A percentile compares a stretch with the other conserved stretches of the same genome.
Conservation (phyloP, 306 rosid genomes). For the Malus domestica region DNA sequence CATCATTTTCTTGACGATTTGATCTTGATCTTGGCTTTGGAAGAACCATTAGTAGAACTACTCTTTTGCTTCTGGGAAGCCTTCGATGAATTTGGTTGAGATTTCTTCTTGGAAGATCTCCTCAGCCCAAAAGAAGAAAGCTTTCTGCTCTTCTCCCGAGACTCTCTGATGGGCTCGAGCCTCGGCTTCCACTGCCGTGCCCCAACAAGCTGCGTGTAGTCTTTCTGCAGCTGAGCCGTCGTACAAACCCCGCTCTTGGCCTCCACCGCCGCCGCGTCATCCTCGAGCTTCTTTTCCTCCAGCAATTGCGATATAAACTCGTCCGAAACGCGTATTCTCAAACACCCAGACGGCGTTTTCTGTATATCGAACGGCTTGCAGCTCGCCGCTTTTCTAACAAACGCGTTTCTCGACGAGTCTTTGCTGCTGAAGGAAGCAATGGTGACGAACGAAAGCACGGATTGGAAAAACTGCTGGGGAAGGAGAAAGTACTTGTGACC, state of each 20-base stretch:
- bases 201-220: constrained; percentile 28
- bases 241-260: constrained; percentile 19
- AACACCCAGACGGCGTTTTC: constrained; percentile 23
- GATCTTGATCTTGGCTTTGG: constrained; percentile 7
- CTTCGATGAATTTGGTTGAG: background rate
- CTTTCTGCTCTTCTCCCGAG: constrained; percentile 7
- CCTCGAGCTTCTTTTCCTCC: constrained; percentile 7
- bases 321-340: constrained; percentile 34
- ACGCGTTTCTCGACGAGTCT: background rate
- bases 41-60: background rate
- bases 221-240: constrained; percentile 31
- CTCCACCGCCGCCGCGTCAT: background rate
- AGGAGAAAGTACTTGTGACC: constrained; percentile 40
- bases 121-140: constrained; percentile 27
- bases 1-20: constrained; percentile 6
- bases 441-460: constrained; percentile 36
- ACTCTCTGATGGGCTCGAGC: constrained; percentile 32
- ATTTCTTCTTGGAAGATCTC: constrained; percentile 12
- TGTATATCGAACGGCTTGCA: constrained; percentile 29
- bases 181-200: constrained; percentile 32
- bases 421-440: constrained; percentile 21
- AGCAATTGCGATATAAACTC: constrained; percentile 33
- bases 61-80: background rate
- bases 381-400: constrained; percentile 20
- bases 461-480: constrained; percentile 28